Evolutionary conservation across 805 yeast species (phyloP).

Genomic region (Metschnikowia corniflorae): DNA sequence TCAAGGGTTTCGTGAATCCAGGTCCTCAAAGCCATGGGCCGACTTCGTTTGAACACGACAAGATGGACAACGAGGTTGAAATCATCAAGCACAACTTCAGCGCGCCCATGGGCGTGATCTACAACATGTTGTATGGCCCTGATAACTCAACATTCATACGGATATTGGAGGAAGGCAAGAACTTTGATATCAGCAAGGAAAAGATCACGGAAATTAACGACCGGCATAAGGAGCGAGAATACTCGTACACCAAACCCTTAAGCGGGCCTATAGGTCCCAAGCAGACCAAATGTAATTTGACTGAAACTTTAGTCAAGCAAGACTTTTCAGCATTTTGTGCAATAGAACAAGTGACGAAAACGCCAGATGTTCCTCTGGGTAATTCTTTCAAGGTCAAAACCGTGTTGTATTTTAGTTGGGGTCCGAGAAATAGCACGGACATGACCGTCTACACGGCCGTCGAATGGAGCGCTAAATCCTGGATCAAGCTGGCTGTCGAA

Average conservation of each 20-base stretch:
- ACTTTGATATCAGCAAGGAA: conserved; percentile 23
- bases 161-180: conserved; percentile 31
- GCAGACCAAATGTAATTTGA: conserved; percentile 68
- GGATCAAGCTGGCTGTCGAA: conserved; percentile 90
- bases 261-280: conserved; percentile 89
- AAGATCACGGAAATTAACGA: conserved; percentile 33
- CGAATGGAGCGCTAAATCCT: conserved; percentile 87
- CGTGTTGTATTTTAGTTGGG: conserved; percentile 75
- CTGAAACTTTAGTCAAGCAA: conserved; percentile 54
- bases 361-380: conserved; percentile 98
- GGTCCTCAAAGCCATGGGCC: conserved; percentile 68
- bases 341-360: conserved; percentile 59
- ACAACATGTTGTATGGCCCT: conserved; percentile 65
- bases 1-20: conserved; percentile 30
- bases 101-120: conserved; percentile 79
- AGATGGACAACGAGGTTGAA: conserved; percentile 47
- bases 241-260: conserved; percentile 69
- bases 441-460: conserved; percentile 63
- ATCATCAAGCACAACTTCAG: conserved; percentile 47
- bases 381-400: conserved; percentile 72
- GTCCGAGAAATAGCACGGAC: conserved; percentile 53
- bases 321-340: conserved; percentile 55
- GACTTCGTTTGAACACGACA: conserved; percentile 46
- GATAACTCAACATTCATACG: conserved; percentile 40
- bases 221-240: conserved; percentile 47